phyloP scores from a whole-genome alignment of 75 land plant genomes.

The Sequoiadendron giganteum region DNA sequence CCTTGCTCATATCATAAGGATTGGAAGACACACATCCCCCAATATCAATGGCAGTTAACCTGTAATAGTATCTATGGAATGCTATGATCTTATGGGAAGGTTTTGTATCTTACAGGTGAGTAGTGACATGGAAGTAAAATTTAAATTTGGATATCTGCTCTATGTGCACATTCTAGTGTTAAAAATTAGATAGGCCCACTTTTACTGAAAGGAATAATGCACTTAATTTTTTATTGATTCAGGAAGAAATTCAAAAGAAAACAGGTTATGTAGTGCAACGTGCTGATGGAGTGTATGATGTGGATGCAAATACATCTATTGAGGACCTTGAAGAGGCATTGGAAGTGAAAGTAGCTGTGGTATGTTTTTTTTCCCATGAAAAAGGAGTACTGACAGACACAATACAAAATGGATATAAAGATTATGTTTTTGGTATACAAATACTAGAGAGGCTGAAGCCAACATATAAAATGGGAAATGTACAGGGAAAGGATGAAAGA shows the following conservation, averaged over 20 bases:
- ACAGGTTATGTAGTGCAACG: slow-evolving; percentile 89
- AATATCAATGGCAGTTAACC: too few relatives aligned
- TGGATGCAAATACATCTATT: slow-evolving; percentile 97
- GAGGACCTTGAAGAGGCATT: slow-evolving; percentile 86
- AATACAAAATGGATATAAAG: background rate
- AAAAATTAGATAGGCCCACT: background rate
- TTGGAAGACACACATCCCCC: too few relatives aligned
- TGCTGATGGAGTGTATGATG: slow-evolving; percentile 91
- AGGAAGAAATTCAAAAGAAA: slow-evolving; percentile 95
- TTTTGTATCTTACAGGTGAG: background rate
- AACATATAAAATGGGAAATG: background rate
- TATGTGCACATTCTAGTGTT: background rate
- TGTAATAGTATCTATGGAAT: background rate
- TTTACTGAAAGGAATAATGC: background rate
- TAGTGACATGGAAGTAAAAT: background rate
- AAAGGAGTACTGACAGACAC: background rate
- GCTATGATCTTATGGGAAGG: background rate
- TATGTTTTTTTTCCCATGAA: slow-evolving; percentile 10
- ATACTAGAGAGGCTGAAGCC: background rate
- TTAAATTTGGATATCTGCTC: background rate
- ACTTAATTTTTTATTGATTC: slow-evolving; percentile 3
- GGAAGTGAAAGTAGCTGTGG: slow-evolving; percentile 87
- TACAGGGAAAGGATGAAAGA: background rate
- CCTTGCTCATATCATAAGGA: too few relatives aligned
- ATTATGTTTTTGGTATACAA: background rate